These are phyloP conservation scores for Mycena capillaripes DNA, from an alignment of 768 basidiomycete species.

Conservation along the genomic window DNA sequence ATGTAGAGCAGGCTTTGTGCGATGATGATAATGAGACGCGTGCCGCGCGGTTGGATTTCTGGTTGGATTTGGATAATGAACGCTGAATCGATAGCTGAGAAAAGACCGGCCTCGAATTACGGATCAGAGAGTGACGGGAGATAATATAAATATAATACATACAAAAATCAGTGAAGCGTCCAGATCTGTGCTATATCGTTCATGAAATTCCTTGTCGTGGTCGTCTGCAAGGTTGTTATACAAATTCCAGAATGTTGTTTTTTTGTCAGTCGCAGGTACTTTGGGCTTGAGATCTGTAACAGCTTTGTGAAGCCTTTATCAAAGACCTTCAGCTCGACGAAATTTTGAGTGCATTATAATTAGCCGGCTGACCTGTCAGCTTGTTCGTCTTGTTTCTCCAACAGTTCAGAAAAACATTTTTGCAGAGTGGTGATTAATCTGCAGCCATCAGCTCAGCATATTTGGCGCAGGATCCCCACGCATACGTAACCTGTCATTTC, in stretches of 20 bases:
- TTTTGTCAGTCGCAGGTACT: neutral
- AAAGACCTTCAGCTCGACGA: too few relatives aligned
- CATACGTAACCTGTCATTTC: too few relatives aligned
- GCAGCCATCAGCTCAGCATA: too few relatives aligned
- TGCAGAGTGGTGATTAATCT: neutral
- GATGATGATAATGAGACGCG: neutral
- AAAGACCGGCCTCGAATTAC: constrained; percentile 10
- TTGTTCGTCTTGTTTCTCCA: neutral
- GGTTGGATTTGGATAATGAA: too few relatives aligned
- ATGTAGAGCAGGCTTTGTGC: constrained; percentile 9
- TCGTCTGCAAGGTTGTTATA: constrained; percentile 13
- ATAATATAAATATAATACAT: neutral
- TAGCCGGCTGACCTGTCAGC: neutral
- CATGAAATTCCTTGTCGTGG: constrained; percentile 9
- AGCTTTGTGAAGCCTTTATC: neutral
- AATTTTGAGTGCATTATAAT: neutral
- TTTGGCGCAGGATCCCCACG: too few relatives aligned
- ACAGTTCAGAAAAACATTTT: neutral
- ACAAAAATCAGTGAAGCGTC: constrained; percentile 10
- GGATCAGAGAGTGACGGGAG: too few relatives aligned
- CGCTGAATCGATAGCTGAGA: constrained; percentile 10
- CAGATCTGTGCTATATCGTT: constrained; percentile 13
- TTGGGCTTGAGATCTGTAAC: neutral
- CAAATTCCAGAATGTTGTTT: constrained; percentile 1
- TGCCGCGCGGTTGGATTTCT: neutral